These are phyloP conservation scores for Elymus sibiricus DNA, from an alignment of 176 grass and related monocot genomes.

Conservation along the genomic window DNA sequence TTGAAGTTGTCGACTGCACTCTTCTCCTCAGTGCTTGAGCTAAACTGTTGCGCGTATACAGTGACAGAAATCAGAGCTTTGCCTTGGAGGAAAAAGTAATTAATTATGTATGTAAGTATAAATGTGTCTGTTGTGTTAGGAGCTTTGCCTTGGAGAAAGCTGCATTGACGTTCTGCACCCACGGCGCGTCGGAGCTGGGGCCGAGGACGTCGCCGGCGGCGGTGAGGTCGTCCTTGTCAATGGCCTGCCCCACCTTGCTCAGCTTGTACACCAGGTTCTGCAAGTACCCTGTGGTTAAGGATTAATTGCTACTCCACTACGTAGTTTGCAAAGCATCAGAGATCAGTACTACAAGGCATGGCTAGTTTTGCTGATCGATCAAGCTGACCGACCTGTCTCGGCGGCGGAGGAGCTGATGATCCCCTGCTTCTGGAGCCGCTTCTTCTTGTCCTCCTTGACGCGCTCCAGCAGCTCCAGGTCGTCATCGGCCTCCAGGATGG, in stretches of 20 bases:
- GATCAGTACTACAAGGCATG: neutral
- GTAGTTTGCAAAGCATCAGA: too few species aligned
- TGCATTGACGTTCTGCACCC: slow-evolving; percentile 74
- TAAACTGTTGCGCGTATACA: slow-evolving; percentile 45
- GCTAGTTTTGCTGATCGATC: neutral
- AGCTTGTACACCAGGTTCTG: slow-evolving; percentile 91
- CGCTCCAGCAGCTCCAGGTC: slow-evolving; percentile 87
- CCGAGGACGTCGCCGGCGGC: slow-evolving; percentile 70
- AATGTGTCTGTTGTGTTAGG: too few species aligned
- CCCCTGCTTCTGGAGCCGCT: slow-evolving; percentile 74
- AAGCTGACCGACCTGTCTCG: slow-evolving; percentile 67
- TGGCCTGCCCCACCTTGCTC: slow-evolving; percentile 94
- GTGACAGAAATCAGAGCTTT: neutral
- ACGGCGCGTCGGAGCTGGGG: slow-evolving; percentile 33
- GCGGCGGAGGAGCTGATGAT: slow-evolving; percentile 59
- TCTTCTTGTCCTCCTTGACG: slow-evolving; percentile 82
- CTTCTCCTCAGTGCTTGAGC: slow-evolving; percentile 71
- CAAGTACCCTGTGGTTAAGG: slow-evolving; percentile 67
- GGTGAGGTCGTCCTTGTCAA: slow-evolving; percentile 71
- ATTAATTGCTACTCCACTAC: neutral
- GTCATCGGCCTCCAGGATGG: slow-evolving; percentile 77
- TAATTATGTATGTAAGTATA: too few species aligned
- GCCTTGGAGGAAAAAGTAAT: slow-evolving; percentile 70
- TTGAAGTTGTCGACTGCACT: slow-evolving; percentile 65
- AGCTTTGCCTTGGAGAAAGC: slow-evolving; percentile 68